Evolutionary conservation across 805 yeast genomes (phyloP).

Genomic region (Yarrowia sp.): DNA sequence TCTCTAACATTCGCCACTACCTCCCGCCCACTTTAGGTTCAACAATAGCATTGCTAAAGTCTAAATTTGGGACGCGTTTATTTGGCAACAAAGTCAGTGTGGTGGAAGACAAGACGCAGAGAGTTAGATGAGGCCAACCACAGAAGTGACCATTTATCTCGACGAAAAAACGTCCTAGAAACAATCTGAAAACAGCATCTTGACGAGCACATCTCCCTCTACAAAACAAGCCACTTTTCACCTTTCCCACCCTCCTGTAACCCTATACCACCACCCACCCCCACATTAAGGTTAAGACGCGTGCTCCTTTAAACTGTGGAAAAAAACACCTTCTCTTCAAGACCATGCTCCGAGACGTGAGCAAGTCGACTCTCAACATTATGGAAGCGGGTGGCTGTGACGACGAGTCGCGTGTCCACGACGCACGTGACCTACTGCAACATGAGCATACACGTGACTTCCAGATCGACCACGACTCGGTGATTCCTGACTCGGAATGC

Average conservation of each 20-base stretch:
- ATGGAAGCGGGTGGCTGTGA: slow-evolving; percentile 4
- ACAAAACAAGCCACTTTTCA: no score
- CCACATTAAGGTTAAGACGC: not conserved
- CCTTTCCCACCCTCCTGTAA: no score
- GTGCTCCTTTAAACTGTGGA: not conserved
- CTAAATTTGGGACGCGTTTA: slow-evolving; percentile 1
- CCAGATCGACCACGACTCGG: slow-evolving; percentile 61
- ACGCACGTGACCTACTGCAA: not conserved
- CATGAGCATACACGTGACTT: not conserved
- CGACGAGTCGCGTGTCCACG: not conserved
- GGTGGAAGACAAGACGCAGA: no score
- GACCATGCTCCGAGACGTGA: slow-evolving; percentile 22
- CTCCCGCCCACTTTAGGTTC: not conserved
- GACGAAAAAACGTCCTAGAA: no score
- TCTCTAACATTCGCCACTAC: no score
- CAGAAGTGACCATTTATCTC: not conserved
- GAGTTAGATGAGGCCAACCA: not conserved
- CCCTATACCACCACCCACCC: no score
- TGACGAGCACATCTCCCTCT: no score
- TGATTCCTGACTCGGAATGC: slow-evolving; percentile 81
- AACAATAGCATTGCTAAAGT: slow-evolving; percentile 1
- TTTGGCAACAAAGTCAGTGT: not conserved
- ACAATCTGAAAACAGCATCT: no score
- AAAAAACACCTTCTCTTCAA: not conserved
- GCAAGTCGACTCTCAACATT: slow-evolving; percentile 22